Percentiles rank a stretch among this genome's conserved stretches.
Evolutionary conservation across 208 protist species (phyloP).

Genomic region (Crithidia fasciculata): DNA sequence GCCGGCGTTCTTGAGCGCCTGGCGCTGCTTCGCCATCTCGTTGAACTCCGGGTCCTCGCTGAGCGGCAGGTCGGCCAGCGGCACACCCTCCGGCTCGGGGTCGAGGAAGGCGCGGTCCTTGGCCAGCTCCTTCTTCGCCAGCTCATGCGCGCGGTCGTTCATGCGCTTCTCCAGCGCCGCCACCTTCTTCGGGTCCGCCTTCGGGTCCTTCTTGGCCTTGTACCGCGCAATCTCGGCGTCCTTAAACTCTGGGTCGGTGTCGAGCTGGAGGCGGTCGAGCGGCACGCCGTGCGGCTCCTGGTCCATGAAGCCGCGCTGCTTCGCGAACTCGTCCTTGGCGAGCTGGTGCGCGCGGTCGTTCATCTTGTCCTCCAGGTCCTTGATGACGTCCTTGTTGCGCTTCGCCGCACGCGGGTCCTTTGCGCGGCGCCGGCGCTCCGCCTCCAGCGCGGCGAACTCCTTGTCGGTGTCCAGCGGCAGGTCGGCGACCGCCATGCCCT

Average conservation of each 20-base stretch:
- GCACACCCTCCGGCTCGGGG: conserved; percentile 84
- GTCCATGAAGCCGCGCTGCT: conserved; percentile 76
- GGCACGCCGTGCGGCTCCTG: conserved; percentile 73
- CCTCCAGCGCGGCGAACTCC: conserved; percentile 78
- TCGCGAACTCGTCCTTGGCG: conserved; percentile 67
- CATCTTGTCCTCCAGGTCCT: conserved; percentile 72
- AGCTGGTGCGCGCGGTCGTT: conserved; percentile 69
- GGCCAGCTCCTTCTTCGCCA: conserved; percentile 58
- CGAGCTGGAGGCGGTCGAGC: conserved; percentile 70
- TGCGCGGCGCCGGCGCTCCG: conserved; percentile 54
- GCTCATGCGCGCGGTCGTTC: conserved; percentile 61
- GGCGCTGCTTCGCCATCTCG: conserved; percentile 70
- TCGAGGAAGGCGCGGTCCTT: conserved; percentile 76
- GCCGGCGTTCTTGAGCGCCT: conserved; percentile 60
- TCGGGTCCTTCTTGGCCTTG: conserved; percentile 57
- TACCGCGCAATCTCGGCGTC: conserved; percentile 74
- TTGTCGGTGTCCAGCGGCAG: conserved; percentile 80
- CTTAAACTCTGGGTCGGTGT: conserved; percentile 80
- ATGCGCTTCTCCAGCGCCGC: conserved; percentile 58
- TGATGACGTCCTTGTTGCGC: conserved; percentile 73
- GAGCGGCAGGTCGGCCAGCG: conserved; percentile 65
- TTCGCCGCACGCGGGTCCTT: conserved; percentile 68
- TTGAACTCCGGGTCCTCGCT: conserved; percentile 67
- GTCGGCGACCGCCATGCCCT: conserved; percentile 75
- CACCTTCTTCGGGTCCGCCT: conserved; percentile 39